Base-by-base conservation (phyloP, 305 asterid species). In the Nicotiana rustica region DNA sequence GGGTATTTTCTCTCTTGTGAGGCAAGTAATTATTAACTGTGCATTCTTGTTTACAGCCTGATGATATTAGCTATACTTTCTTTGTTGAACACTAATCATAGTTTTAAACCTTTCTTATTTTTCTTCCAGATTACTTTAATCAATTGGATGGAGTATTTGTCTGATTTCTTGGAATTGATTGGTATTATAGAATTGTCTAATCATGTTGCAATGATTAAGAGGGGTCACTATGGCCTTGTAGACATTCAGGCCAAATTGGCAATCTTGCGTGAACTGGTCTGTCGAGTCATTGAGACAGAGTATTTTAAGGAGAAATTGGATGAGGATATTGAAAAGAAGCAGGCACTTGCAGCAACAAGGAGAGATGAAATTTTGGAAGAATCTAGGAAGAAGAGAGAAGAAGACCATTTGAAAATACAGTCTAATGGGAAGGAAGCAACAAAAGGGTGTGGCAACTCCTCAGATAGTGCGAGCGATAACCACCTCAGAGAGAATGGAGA, bases 341-440 rank as follows among this genome's bases (percentile, higher is more conserved):
- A 92, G 86, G 99, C 99, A 78, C 92, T 96, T 86, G 86, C 97
- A 84, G 97, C 99, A 44, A 85, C 92, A 86, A 88, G 92, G 88
- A 93, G 99, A 81, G 98, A 91, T 86, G 97, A 94, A 89, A 97
- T 95, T 84, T 82, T 96, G 82, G 93, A 88, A 80, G 97, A 93
- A 91, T 97, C 95, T 82, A 90, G 91, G 86, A 93, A 91, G 94
- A 92, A 89, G 89, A 93, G 99, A 88, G 97, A 94, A 86, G 93
- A 90, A 87, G 95, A 91, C 89, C 91, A 91, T 35, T 86, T 80
- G 86, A 93, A 91, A 85, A 81, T 84, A 17, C 84, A 86, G 84
- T 85, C 89, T 80, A 65, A 80, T 71, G 85, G 88, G 21, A 89
- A 88, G 81, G 91, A 86, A 84, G 83, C 81, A 84, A 83, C 81